Base-by-base conservation (phyloP, 1,139 yeast genomes). In the Suhomyces chickasaworum region DNA sequence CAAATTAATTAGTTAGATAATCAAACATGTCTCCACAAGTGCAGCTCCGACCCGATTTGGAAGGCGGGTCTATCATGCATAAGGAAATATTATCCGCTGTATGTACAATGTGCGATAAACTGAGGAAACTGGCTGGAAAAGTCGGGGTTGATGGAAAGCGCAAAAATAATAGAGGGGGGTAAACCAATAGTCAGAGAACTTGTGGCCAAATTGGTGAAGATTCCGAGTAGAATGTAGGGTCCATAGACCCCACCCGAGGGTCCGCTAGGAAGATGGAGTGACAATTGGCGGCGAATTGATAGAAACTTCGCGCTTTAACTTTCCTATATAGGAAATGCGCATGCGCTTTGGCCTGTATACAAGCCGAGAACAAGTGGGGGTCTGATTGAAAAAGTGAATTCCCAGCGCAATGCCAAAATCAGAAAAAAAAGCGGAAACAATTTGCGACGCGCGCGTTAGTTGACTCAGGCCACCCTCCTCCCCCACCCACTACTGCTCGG, bases 11-110 rank as follows among this genome's bases (percentile, higher is more conserved):
- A 17, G 10, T n/a, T 22, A 22, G 38, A 25, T 35, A 21, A 21
- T 17, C 36, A 21, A 20, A 16, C n/a, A 34, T 16, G 9, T 32
- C 29, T 25, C 22, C 37, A 18, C 21, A 23, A 27, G 8, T 22
- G 39, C 46, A 34, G 46, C 39, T 29, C 17, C 32, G 16, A 5
- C 32, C 32, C 17, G 32, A 29, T 29, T 29, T 13, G 32, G 32
- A 29, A 29, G 32, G 17, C 32, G 32, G 32, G 32, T 29, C 32
- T 29, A 29, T 13, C 32, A 15, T 29, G 32, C 32, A 29, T 29
- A 6, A 3, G 32, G 32, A 29, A 29, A n/a, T 29, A 9, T 15
- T 13, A 13, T 29, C 16, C 32, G 32, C 32, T 13, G 32, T 29
- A 15, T 29, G 15, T n/a, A n/a, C n/a, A n/a, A n/a, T n/a, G 32